These are phyloP conservation scores for Leishmania martiniquensis DNA, from an alignment of 208 protist species.

Conservation along the genomic window DNA sequence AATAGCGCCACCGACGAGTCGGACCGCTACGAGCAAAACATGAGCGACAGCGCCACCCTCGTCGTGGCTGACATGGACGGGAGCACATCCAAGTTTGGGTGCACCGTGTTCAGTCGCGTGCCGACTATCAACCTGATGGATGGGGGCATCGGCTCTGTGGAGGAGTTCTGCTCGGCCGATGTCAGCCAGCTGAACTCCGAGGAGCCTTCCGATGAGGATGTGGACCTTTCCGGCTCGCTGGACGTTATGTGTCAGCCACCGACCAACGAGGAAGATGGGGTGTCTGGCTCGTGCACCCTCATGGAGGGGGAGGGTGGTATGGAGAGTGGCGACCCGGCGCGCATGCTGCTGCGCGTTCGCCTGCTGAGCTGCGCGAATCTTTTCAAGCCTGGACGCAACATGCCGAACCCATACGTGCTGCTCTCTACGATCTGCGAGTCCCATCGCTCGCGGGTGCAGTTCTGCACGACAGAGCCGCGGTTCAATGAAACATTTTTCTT, in stretches of 20 bases:
- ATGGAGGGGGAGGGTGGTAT: neutral
- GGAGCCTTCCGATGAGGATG: conserved; percentile 26
- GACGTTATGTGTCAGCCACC: conserved; percentile 5
- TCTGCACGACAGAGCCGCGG: conserved; percentile 57
- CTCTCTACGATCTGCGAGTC: conserved; percentile 74
- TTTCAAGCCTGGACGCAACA: conserved; percentile 21
- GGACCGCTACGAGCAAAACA: neutral
- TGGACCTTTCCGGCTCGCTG: conserved; percentile 16
- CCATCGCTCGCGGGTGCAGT: conserved; percentile 51
- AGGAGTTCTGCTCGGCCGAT: conserved; percentile 54
- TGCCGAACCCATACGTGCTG: conserved; percentile 78
- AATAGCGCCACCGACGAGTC: conserved; percentile 8
- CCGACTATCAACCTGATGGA: conserved; percentile 73
- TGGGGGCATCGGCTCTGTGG: conserved; percentile 45
- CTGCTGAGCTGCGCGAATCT: conserved; percentile 74
- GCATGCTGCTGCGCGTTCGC: conserved; percentile 55
- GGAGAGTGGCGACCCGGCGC: neutral
- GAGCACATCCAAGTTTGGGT: conserved; percentile 7
- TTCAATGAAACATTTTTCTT: conserved; percentile 80
- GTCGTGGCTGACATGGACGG: conserved; percentile 8
- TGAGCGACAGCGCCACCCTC: conserved; percentile 4
- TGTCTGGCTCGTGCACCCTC: neutral
- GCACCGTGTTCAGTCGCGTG: neutral
- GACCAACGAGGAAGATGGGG: neutral
- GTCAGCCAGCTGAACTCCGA: conserved; percentile 23